Base-by-base conservation (phyloP, 148 eudicot genomes). In the Polygonum maritimum region DNA sequence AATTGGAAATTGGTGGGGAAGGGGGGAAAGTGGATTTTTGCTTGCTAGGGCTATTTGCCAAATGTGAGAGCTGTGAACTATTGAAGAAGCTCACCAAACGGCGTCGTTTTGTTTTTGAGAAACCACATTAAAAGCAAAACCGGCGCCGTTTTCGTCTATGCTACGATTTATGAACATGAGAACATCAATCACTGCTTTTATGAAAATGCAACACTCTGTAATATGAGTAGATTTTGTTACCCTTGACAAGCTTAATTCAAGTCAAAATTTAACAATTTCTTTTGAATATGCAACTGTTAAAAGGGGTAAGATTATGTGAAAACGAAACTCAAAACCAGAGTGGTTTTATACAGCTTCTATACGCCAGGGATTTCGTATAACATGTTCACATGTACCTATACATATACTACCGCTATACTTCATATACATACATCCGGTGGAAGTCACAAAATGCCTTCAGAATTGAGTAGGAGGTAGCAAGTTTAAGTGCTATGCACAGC, bases 401-500 rank as follows among this genome's bases (percentile, higher is more conserved):
- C 55, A 51, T 5, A 15, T 51, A 51, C n/a, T 4, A 16, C 8
- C 16, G n/a, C 58, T 52, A 52, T 52, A 52, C 58, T 52, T 52
- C 19, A 2, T 52, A 52, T 52, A 52, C 58, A 48, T 48, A 48
- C 31, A 15, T 14, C 5, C 2, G 16, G 36, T 58, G 13, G 12
- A 63, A 2, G 12, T 31, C 70, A 63, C 70, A 31, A 63, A 63
- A 31, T 63, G 18, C 40, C 70, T 63, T 35, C 31, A 63, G 62
- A 55, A 7, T 16, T 16, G 26, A 19, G n/a, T 16, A 55, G n/a
- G n/a, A 16, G 62, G 31, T 55, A 44, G 62, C 62, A 15, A 6
- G n/a, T 44, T 44, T 44, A 44, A 41, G 7, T 18, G 4, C 10
- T 71, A 76, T 33, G 76, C 49, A 82, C 96, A 90, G 63, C 98